A percentile compares a stretch with the other conserved stretches of the same genome.
These are phyloP conservation scores for Fusarium haematococcum DNA, from an alignment of 2,329 filamentous ascomycete genomes.

Conservation along the genomic window DNA sequence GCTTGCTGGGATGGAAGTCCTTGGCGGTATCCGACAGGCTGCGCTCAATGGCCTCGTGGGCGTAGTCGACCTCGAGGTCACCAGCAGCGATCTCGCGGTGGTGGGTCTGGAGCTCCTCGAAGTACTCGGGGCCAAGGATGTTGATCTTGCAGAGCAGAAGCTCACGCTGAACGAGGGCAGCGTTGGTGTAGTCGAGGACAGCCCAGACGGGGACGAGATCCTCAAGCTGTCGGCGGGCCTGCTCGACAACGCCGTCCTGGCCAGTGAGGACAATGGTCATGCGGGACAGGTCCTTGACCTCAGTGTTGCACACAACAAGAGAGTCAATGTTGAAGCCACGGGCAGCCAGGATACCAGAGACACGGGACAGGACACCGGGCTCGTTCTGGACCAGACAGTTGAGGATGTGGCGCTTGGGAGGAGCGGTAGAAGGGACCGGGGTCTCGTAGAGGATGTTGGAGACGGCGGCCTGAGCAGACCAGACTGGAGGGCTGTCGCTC, in stretches of 20 bases:
- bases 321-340: slow-evolving; percentile 99
- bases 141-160: slow-evolving; percentile 96
- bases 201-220: slow-evolving; percentile 98
- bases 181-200: slow-evolving; percentile 93
- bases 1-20: slow-evolving; percentile 91
- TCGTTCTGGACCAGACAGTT: slow-evolving; percentile 99
- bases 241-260: slow-evolving; percentile 96
- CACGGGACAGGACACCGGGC: slow-evolving; percentile 94
- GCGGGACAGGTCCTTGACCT: slow-evolving; percentile 94
- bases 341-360: slow-evolving; percentile 95
- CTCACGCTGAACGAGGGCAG: slow-evolving; percentile 95
- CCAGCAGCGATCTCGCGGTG: slow-evolving; percentile 84
- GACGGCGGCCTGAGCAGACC: slow-evolving; percentile 94
- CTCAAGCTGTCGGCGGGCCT: slow-evolving; percentile 93
- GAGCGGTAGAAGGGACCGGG: slow-evolving; percentile 82
- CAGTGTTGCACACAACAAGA: slow-evolving; percentile 96
- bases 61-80: slow-evolving; percentile 59
- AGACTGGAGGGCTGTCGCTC: slow-evolving; percentile 78
- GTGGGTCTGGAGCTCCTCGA: slow-evolving; percentile 94
- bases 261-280: slow-evolving; percentile 99
- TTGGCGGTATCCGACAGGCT: slow-evolving; percentile 61
- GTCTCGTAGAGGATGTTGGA: slow-evolving; percentile 99
- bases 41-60: slow-evolving; percentile 50
- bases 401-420: slow-evolving; percentile 93
- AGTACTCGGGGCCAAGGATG: slow-evolving; percentile 96